phyloP scores from a whole-genome alignment of 495 filamentous ascomycete species.

The Daldinia concentrica region DNA sequence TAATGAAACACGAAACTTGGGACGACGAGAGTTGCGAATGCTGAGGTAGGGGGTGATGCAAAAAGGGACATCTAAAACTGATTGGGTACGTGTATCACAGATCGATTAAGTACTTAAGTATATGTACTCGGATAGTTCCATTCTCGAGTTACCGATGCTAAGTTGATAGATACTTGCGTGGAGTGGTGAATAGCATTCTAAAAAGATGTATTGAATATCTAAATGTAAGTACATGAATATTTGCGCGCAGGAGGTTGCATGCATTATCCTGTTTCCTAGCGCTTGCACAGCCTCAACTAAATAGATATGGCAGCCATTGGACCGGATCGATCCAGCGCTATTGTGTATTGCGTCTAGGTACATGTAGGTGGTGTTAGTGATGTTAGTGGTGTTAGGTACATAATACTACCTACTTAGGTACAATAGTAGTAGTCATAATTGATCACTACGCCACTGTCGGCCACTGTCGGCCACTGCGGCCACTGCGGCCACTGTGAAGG shows the following conservation, averaged over 20 bases:
- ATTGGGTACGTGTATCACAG: not conserved
- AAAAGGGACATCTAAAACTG: not conserved
- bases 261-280: slow-evolving; percentile 37
- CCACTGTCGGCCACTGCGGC: not conserved
- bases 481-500: slow-evolving; percentile 13
- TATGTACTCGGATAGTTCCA: no score
- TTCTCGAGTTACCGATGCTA: not conserved
- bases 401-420: not conserved
- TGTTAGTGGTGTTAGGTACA: not conserved
- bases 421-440: slow-evolving; percentile 4
- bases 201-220: not conserved
- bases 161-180: not conserved
- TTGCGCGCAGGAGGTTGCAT: not conserved
- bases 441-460: slow-evolving; percentile 13
- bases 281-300: slow-evolving; percentile 40
- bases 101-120: not conserved
- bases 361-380: not conserved
- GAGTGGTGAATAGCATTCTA: not conserved
- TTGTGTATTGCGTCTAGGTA: not conserved
- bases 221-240: not conserved
- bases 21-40: not conserved
- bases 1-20: not conserved
- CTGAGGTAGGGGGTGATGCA: not conserved
- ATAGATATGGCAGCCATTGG: slow-evolving; percentile 21
- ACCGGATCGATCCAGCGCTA: slow-evolving; percentile 27